Evolutionary conservation across 495 filamentous ascomycete genomes (phyloP), one percentile per base, ranked within the genome.

Genomic region (Platismatia glauca): DNA sequence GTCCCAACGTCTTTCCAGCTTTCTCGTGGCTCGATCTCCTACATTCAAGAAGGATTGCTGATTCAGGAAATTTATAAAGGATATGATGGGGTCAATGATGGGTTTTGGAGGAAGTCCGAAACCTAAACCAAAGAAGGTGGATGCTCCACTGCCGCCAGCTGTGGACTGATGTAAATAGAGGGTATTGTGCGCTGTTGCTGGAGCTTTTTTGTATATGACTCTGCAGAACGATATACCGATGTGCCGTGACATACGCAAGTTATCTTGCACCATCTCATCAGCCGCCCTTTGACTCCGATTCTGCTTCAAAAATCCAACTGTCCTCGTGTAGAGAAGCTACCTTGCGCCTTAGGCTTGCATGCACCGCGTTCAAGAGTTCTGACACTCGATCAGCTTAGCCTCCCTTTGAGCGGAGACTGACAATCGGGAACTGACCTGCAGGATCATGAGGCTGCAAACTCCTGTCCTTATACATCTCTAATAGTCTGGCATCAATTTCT

Each of bases 21-120:
- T 20, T 22, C 20, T 46, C 43, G 11, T 46, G 22, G 43, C n/a
- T 22, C 43, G 18, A n/a, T 22, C 43, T 46, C 7, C 11, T 22
- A 46, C n/a, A 3, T 8, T 46, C 1, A 22, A 46, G 43, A 22
- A 46, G 11, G 20, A 22, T 22, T 46, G 20, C 43, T 46, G n/a
- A 46, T 46, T 46, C 9, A 1, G 7, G 22, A n/a, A 22, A 18
- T 1, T 20, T 18, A 46, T 7, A 46, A 46, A 46, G 43, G 95
- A 97, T 68, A 97, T 99, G 91, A 95, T 97, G 91, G 89, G 91
- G 5, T 89, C 83, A 65, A 84, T 99, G 81, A 86, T 97, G 71
- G 90, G 91, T 9, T 91, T 90, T 58, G 84, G 83, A 9, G 75
- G 76, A 73, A 71, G 69, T 76, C 68, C 65, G 57, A 71, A 65